Percentiles rank a stretch among this genome's conserved stretches.
These are phyloP conservation scores for Ceratobasidium sp. DNA, from an alignment of 1,284 basidiomycete genomes.

Conservation along the genomic window DNA sequence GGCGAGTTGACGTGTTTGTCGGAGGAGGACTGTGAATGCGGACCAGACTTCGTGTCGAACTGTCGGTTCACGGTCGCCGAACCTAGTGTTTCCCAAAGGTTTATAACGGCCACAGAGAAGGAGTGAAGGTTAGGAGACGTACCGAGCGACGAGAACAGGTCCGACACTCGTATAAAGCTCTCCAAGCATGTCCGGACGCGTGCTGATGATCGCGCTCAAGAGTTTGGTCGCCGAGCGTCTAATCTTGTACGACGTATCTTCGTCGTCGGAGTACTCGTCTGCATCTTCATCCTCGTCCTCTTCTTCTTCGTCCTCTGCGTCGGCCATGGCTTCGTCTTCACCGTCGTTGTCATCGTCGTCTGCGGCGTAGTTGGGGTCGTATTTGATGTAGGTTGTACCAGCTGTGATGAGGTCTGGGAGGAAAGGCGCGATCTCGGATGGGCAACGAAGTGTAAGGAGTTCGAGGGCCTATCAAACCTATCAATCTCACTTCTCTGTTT, in stretches of 20 bases:
- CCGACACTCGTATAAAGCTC: constrained; percentile 87
- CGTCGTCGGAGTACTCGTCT: constrained; percentile 92
- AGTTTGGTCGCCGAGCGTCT: constrained; percentile 93
- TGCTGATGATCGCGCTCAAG: constrained; percentile 84
- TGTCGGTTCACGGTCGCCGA: constrained; percentile 95
- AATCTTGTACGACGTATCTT: constrained; percentile 99
- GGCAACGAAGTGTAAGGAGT: constrained; percentile 84
- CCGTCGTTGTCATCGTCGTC: constrained; percentile 70
- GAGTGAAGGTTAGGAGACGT: not conserved
- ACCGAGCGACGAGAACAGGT: constrained; percentile 85
- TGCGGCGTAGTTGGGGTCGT: constrained; percentile 95
- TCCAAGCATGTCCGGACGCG: constrained; percentile 86
- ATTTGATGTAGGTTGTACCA: constrained; percentile 85
- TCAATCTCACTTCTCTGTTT: constrained; percentile 17
- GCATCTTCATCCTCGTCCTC: constrained; percentile 85
- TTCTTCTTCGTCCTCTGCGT: constrained; percentile 78
- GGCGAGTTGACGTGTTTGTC: constrained; percentile 68
- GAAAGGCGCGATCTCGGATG: constrained; percentile 82
- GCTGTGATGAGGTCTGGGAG: constrained; percentile 76
- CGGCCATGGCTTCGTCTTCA: constrained; percentile 87
- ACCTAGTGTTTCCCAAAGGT: constrained; percentile 55
- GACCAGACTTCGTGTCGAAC: constrained; percentile 95
- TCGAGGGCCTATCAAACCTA: constrained; percentile 79
- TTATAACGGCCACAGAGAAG: too few relatives aligned
- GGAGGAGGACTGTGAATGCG: constrained; percentile 84